These are phyloP conservation scores for Hortiboletus rubellus DNA, from an alignment of 1,284 basidiomycete genomes.

Conservation along the genomic window DNA sequence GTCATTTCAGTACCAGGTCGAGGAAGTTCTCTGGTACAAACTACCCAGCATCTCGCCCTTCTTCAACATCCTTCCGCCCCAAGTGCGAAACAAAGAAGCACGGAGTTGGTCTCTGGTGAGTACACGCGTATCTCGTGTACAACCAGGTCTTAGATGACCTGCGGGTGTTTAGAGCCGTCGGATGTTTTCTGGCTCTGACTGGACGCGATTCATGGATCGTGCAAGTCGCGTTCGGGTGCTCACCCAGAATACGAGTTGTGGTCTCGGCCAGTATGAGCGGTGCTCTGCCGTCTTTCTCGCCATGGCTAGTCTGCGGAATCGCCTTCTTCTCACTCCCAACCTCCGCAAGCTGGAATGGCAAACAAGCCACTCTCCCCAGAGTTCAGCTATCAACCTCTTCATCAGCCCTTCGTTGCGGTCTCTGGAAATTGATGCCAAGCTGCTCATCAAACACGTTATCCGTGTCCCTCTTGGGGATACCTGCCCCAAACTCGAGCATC, in stretches of 20 bases:
- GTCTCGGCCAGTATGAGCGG: not conserved
- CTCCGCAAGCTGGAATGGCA: constrained; percentile 25
- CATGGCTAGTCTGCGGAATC: constrained; percentile 20
- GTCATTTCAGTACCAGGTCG: constrained; percentile 16
- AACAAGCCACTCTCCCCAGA: not conserved
- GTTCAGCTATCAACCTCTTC: constrained; percentile 22
- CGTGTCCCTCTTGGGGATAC: constrained; percentile 13
- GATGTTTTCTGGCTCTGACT: constrained; percentile 16
- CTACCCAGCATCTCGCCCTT: constrained; percentile 13
- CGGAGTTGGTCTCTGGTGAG: constrained; percentile 25
- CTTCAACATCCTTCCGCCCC: constrained; percentile 20
- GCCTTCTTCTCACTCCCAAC: constrained; percentile 24
- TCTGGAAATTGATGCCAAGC: constrained; percentile 26
- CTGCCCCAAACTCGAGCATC: constrained; percentile 20
- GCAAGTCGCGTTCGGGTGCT: constrained; percentile 20
- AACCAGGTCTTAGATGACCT: not conserved
- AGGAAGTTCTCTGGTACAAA: constrained; percentile 22
- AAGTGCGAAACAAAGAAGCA: constrained; percentile 15
- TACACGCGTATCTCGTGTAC: not conserved
- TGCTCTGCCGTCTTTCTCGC: constrained; percentile 13
- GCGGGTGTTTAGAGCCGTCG: constrained; percentile 17
- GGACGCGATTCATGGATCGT: constrained; percentile 21
- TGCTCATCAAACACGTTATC: constrained; percentile 12
- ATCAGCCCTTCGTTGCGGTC: constrained; percentile 22
- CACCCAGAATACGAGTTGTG: not conserved